Percentiles rank a stretch among this genome's conserved stretches.
Evolutionary conservation across 2,329 filamentous ascomycete genomes (phyloP).

Genomic region (Seiridium cupressi): DNA sequence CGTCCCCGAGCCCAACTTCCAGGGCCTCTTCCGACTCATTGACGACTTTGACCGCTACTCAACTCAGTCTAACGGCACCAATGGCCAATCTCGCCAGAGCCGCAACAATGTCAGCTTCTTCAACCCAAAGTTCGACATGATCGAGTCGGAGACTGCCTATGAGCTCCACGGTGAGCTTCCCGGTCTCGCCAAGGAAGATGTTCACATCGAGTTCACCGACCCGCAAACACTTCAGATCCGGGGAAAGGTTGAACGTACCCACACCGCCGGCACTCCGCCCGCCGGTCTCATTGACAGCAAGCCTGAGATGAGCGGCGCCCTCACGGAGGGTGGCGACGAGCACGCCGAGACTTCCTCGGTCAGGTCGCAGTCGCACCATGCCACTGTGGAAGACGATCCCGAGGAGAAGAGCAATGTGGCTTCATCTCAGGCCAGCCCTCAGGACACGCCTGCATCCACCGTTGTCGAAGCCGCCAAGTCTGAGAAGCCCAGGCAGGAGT

Average conservation of each 20-base stretch:
- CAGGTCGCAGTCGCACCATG: constrained; percentile 46
- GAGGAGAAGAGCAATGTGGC: constrained; percentile 26
- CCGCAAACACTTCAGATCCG: constrained; percentile 69
- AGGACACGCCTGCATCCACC: constrained; percentile 20
- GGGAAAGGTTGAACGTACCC: constrained; percentile 65
- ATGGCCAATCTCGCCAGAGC: not conserved
- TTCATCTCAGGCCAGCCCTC: constrained; percentile 14
- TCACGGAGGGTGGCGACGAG: constrained; percentile 36
- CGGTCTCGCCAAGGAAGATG: constrained; percentile 70
- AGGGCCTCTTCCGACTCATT: constrained; percentile 62
- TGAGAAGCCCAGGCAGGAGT: constrained; percentile 17
- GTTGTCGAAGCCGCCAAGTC: constrained; percentile 33
- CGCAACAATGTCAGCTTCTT: constrained; percentile 50
- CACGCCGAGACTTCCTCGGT: constrained; percentile 11
- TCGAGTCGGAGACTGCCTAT: constrained; percentile 66
- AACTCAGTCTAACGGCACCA: constrained; percentile 27
- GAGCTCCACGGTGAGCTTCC: constrained; percentile 80
- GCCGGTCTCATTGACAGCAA: constrained; percentile 45
- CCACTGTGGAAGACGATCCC: constrained; percentile 65
- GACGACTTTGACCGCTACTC: constrained; percentile 61
- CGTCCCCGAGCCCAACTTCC: constrained; percentile 47
- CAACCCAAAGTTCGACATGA: constrained; percentile 76
- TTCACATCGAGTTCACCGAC: constrained; percentile 78
- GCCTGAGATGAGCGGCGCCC: constrained; percentile 31
- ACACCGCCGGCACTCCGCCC: constrained; percentile 53